Evolutionary conservation across 2,329 filamentous ascomycete genomes (phyloP), one percentile per base, ranked within the genome.

Genomic region (Sclerotiophoma versabilis): DNA sequence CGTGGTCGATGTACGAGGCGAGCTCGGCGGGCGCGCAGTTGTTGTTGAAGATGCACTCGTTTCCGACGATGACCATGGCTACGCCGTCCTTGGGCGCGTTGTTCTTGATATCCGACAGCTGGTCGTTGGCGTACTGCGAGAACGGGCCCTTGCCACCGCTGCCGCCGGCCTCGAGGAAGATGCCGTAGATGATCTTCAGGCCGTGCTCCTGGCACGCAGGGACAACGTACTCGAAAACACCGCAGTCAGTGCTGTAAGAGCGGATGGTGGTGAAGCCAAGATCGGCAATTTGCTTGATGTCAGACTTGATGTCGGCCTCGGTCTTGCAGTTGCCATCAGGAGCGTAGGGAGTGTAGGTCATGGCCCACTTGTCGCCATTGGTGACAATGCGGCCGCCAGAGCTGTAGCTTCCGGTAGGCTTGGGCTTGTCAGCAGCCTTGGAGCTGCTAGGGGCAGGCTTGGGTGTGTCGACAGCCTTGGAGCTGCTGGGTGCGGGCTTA

Each of bases 181-280:
- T 84, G 75, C 93, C 93, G 57, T 96, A 79, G 76, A 97, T 93
- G 76, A 97, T 80, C 75, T 88, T 87, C 57, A 97, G 72, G 57
- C 88, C 87, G 75, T 87, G 73, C 66, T 84, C 76, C 69, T 83
- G 76, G 78, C 84, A 87, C 55, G 91, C 90, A 36, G 79, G 76
- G 60, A 91, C 91, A 54, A 97, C 87, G 76, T 85, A 87, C 73
- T 87, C 78, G 57, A 96, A 89, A 49, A 88, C 89, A 77, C 84
- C 82, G 83, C 93, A 98, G 84, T 97, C 93, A 65, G 92, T 93
- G 62, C 89, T 91, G 86, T 98, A 98, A 73, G 95, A 82, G 76
- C 93, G 93, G 49, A 84, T 81, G 26, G 88, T 81, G 64, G 83
- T 87, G 80, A 88, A 89, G 38, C 78, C 79, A 54, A 77, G 75